Evolutionary conservation across 2,329 filamentous ascomycete genomes (phyloP), one percentile per base, ranked within the genome.

Genomic region (Ceratocystis huliohia): DNA sequence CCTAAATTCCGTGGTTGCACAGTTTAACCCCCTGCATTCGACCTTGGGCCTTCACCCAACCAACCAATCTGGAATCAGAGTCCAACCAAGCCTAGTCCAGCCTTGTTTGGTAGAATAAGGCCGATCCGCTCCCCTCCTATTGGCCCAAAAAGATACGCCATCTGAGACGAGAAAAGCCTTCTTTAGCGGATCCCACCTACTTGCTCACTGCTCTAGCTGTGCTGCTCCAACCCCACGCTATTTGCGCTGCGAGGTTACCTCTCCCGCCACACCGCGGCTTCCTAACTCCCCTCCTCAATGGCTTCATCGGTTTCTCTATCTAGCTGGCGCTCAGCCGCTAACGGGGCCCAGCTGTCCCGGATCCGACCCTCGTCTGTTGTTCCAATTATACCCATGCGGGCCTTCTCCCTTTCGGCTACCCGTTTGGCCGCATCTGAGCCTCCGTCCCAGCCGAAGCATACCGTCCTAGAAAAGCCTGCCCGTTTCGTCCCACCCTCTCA

Each of bases 401-500:
- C 37, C 17, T 57, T 65, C 28, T 44, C 48, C 33, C 25, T 48
- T 3, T 44, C 50, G 7, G 53, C 15, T n/a, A 1, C n/a, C 46
- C 50, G 30, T 4, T 17, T 33, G 53, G 22, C 22, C 25, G 22
- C 17, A 28, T 46, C 53, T 7, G 28, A 50, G 57, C 68, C 68
- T 13, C 63, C 69, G 22, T 17, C 64, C 20, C 37, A 68, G 20
- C 77, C 76, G 69, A 88, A 87, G 72, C 83, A 84, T 45, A 81
- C 86, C 69, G 82, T 91, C 4, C 86, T 99, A 70, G 89, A 89
- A 72, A 91, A 96, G 76, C 93, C 93, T 28, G 83, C 88, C 72
- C 88, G 87, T 74, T 97, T 96, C 81, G 89, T 89, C 61, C 93
- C 94, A 1, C 94, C 94, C 0, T 97, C 93, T 0, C 94, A 97